Conservation (phyloP, 257 asterid genomes). For the Solanum peruvianum region DNA sequence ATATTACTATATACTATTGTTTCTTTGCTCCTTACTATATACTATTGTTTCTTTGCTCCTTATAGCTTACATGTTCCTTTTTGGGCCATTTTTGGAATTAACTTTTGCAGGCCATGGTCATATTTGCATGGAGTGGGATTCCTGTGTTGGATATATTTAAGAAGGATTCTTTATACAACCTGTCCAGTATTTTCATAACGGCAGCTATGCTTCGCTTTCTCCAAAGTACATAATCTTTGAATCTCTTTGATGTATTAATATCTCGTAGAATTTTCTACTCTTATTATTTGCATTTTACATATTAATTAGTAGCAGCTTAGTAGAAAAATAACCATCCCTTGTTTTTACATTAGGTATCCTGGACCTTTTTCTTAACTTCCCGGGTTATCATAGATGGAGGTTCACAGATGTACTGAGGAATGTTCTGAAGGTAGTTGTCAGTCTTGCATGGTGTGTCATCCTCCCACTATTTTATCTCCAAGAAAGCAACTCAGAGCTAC, state of each 20-base stretch:
- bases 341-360: conserved; percentile 44
- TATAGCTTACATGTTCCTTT: conserved; percentile 9
- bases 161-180: conserved; percentile 35
- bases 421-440: conserved; percentile 66
- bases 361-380: conserved; percentile 82
- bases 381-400: conserved; percentile 87
- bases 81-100: background rate
- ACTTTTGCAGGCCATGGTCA: conserved; percentile 56
- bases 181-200: conserved; percentile 88
- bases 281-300: background rate
- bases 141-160: conserved; percentile 47
- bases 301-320: background rate
- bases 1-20: background rate
- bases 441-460: conserved; percentile 71
- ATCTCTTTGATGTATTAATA: background rate
- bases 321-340: conserved; percentile 4
- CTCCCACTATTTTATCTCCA: conserved; percentile 68
- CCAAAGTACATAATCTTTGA: conserved; percentile 48
- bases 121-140: conserved; percentile 74
- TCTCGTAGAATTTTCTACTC: background rate
- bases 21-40: background rate
- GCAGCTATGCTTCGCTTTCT: conserved; percentile 82
- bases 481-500: conserved; percentile 31
- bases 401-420: conserved; percentile 63
- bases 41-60: background rate